A percentile compares a stretch with the other conserved stretches of the same genome.
Conservation (phyloP, 2,329 filamentous ascomycete species). For the Ophiostoma populinum region DNA sequence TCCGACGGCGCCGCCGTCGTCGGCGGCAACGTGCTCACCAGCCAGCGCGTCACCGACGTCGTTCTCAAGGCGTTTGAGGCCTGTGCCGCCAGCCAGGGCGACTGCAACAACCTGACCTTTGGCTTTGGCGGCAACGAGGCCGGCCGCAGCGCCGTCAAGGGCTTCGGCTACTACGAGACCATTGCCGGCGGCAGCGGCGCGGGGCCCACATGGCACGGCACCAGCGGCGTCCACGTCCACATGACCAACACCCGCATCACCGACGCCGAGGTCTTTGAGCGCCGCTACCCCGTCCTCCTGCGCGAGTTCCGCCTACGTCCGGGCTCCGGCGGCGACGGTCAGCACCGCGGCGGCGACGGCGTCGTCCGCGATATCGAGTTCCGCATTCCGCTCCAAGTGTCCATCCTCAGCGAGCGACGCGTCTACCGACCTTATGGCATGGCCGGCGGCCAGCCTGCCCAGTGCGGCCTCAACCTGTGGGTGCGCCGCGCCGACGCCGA, state of each 20-base stretch:
- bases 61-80: slow-evolving; percentile 66
- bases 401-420: slow-evolving; percentile 60
- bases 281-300: slow-evolving; percentile 18
- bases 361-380: slow-evolving; percentile 19
- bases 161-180: slow-evolving; percentile 49
- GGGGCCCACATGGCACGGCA: slow-evolving; percentile 15
- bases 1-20: slow-evolving; percentile 65
- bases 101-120: slow-evolving; percentile 74
- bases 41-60: slow-evolving; percentile 67
- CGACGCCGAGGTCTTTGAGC: slow-evolving; percentile 19
- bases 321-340: slow-evolving; percentile 16
- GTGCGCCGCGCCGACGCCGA: slow-evolving; percentile 56
- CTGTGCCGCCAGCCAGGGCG: slow-evolving; percentile 63
- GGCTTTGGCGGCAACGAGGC: slow-evolving; percentile 55
- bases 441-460: slow-evolving; percentile 62
- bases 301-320: slow-evolving; percentile 15
- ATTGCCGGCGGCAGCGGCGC: slow-evolving; percentile 19
- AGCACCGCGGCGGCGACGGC: slow-evolving; percentile 18
- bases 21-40: slow-evolving; percentile 67
- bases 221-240: slow-evolving; percentile 15
- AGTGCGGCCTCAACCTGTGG: slow-evolving; percentile 76
- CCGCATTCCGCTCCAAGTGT: slow-evolving; percentile 50
- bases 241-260: slow-evolving; percentile 18
- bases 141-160: slow-evolving; percentile 40
- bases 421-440: slow-evolving; percentile 70